These are phyloP conservation scores for Quercus ilex DNA, from an alignment of 306 rosid genomes.

Conservation along the genomic window DNA sequence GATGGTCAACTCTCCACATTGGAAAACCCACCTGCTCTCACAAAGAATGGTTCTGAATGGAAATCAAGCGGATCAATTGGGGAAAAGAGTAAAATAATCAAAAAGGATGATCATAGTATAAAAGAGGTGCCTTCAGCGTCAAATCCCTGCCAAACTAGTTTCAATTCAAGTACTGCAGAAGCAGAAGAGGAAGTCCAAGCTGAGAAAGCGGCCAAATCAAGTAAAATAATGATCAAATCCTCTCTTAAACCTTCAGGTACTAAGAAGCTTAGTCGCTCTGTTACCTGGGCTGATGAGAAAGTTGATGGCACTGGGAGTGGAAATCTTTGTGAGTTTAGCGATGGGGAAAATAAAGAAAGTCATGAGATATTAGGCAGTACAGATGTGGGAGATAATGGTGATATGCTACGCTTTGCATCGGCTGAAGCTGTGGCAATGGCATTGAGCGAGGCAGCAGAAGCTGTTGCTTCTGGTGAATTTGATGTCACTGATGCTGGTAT, in stretches of 20 bases:
- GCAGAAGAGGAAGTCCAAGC: constrained; percentile 28
- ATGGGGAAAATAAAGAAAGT: constrained; percentile 28
- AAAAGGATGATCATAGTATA: constrained; percentile 22
- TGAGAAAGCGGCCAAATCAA: constrained; percentile 36
- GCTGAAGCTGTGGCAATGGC: constrained; percentile 91
- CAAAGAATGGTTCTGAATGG: constrained; percentile 30
- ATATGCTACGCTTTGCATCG: constrained; percentile 37
- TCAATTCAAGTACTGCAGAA: constrained; percentile 24
- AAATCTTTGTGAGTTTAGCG: constrained; percentile 54
- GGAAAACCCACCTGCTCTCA: constrained; percentile 31
- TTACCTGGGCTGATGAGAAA: constrained; percentile 87
- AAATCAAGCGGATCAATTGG: constrained; percentile 27
- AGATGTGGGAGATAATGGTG: constrained; percentile 34
- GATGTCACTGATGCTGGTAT: constrained; percentile 71
- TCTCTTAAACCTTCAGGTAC: constrained; percentile 58
- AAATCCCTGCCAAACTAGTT: constrained; percentile 17
- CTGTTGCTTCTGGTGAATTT: constrained; percentile 53
- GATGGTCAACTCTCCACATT: constrained; percentile 26
- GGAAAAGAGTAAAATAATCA: constrained; percentile 26
- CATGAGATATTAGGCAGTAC: constrained; percentile 17
- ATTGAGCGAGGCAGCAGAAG: constrained; percentile 70
- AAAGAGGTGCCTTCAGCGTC: constrained; percentile 50
- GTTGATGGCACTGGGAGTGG: constrained; percentile 28
- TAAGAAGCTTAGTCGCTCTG: constrained; percentile 61
- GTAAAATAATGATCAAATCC: constrained; percentile 38